These are phyloP conservation scores for Lactarius sanguifluus DNA, from an alignment of 768 basidiomycete genomes.

Conservation along the genomic window DNA sequence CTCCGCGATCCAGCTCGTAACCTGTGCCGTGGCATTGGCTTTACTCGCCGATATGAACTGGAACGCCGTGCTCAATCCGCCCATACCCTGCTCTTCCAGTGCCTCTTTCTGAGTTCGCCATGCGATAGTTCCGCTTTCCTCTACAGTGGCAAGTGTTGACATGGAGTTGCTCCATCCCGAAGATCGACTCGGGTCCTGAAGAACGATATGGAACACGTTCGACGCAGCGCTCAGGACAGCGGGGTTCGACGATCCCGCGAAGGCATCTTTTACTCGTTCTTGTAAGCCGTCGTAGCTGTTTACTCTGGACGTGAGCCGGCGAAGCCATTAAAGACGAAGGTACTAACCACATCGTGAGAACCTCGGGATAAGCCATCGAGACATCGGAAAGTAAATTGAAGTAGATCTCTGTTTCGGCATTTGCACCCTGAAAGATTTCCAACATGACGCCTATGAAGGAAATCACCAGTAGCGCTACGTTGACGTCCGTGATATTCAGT, in stretches of 20 bases:
- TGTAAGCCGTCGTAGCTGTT: constrained; percentile 72
- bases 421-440: constrained; percentile 71
- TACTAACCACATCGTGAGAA: constrained; percentile 68
- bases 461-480: constrained; percentile 66
- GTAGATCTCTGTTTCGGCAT: constrained; percentile 77
- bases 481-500: constrained; percentile 60
- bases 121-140: constrained; percentile 46
- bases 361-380: constrained; percentile 64
- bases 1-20: constrained; percentile 76
- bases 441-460: constrained; percentile 79
- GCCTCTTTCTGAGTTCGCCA: constrained; percentile 56
- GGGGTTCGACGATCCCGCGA: constrained; percentile 70
- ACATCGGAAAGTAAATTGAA: constrained; percentile 76
- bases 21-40: constrained; percentile 48
- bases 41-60: constrained; percentile 56
- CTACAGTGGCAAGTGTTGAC: constrained; percentile 63
- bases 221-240: constrained; percentile 69
- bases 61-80: constrained; percentile 70
- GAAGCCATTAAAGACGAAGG: neutral
- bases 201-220: constrained; percentile 70
- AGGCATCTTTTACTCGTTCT: constrained; percentile 70
- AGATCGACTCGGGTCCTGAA: constrained; percentile 52
- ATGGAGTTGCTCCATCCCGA: constrained; percentile 51
- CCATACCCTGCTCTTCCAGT: constrained; percentile 71
- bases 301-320: constrained; percentile 3